Percentiles rank a stretch among this genome's conserved stretches.
phyloP scores from a whole-genome alignment of 75 land plant species.

The Isoetes taiwanensis region DNA sequence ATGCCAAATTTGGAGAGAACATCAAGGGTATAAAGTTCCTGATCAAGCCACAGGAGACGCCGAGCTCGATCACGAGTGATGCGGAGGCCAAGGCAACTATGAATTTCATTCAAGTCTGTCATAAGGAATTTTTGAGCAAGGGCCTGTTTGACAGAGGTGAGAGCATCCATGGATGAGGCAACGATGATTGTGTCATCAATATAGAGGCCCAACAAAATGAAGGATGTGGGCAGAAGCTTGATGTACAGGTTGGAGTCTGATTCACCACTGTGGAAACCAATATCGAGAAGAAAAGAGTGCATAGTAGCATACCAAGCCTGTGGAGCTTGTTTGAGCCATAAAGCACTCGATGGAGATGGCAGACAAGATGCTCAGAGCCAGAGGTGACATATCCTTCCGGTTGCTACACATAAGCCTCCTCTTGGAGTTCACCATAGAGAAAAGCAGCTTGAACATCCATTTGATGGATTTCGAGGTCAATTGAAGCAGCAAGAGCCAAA shows the following conservation, averaged over 20 bases:
- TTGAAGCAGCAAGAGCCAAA: background rate
- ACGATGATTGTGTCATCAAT: background rate
- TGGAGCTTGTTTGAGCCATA: background rate
- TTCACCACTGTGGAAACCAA: background rate
- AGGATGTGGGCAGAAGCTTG: background rate
- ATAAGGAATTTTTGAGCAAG: background rate
- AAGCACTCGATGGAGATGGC: background rate
- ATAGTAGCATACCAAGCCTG: background rate
- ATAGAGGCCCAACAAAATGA: background rate
- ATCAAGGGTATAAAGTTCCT: no score
- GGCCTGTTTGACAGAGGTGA: background rate
- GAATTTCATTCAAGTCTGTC: background rate
- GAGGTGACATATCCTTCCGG: background rate
- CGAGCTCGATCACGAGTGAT: background rate
- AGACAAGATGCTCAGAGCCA: background rate
- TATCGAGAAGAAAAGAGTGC: background rate
- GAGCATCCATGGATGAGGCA: background rate
- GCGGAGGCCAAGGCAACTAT: background rate
- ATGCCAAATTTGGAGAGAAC: no score
- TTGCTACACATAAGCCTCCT: background rate
- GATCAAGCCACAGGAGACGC: no score
- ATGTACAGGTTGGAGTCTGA: background rate
- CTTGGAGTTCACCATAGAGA: background rate
- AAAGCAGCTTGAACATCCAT: background rate
- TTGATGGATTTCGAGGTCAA: background rate